These are phyloP conservation scores for Pythium oligandrum DNA, from an alignment of 352 stramenopile genomes.

Conservation along the genomic window DNA sequence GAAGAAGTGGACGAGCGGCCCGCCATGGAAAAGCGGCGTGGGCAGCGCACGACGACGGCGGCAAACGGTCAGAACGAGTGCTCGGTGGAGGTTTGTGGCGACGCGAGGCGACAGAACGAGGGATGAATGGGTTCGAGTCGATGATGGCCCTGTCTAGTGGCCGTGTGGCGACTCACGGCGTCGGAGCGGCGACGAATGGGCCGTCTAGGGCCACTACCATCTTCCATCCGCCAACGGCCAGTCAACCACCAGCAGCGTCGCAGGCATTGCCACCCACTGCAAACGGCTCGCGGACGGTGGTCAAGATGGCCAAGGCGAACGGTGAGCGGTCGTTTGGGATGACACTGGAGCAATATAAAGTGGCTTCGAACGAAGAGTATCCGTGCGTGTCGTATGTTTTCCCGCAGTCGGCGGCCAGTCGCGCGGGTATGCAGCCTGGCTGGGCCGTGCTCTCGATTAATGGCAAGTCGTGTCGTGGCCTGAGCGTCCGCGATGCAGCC, in stretches of 20 bases:
- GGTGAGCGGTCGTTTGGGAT: constrained; percentile 67
- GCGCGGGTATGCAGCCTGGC: constrained; percentile 30
- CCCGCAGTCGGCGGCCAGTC: constrained; percentile 42
- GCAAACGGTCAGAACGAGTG: background rate
- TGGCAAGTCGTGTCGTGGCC: background rate
- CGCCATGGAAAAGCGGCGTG: constrained; percentile 2
- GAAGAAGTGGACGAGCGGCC: too few species aligned
- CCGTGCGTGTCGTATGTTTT: constrained; percentile 58
- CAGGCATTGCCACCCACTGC: background rate
- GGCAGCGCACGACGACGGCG: background rate
- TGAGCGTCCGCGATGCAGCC: constrained; percentile 7
- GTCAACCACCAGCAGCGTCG: background rate
- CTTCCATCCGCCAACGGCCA: background rate
- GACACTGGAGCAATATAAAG: constrained; percentile 37
- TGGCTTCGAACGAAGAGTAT: constrained; percentile 18
- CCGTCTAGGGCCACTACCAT: too few species aligned
- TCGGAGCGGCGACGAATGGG: too few species aligned
- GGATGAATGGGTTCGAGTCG: too few species aligned
- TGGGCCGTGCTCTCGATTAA: constrained; percentile 15
- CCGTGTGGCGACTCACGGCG: too few species aligned
- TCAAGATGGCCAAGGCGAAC: constrained; percentile 27
- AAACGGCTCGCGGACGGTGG: background rate
- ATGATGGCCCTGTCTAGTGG: too few species aligned
- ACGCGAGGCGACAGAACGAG: too few species aligned
- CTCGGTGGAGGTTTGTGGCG: too few species aligned